Percentiles rank a stretch among this genome's conserved stretches.
Conservation (phyloP, 2,329 filamentous ascomycete genomes). For the Paraconiothyrium sp. region DNA sequence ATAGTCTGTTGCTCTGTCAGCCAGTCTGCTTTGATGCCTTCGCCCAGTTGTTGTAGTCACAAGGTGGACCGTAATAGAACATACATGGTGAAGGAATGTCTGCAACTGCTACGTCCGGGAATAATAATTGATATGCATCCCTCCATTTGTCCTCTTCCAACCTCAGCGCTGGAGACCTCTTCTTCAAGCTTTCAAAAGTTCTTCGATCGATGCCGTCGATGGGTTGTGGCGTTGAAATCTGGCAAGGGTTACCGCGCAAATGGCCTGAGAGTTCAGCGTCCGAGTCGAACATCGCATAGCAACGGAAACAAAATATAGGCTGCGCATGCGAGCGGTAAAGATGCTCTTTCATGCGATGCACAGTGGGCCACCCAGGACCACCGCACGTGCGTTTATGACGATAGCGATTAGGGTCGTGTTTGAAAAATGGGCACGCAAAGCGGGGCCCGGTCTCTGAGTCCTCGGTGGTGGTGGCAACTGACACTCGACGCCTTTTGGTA, state of each 20-base stretch:
- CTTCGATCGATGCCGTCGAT: slow-evolving; percentile 53
- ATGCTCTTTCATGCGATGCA: slow-evolving; percentile 56
- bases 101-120: slow-evolving; percentile 41
- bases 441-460: slow-evolving; percentile 36
- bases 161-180: slow-evolving; percentile 40
- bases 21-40: no score
- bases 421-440: slow-evolving; percentile 55
- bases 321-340: slow-evolving; percentile 53
- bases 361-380: slow-evolving; percentile 51
- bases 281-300: slow-evolving; percentile 48
- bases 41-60: no score
- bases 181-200: slow-evolving; percentile 48
- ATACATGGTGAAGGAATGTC: slow-evolving; percentile 50
- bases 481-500: slow-evolving; percentile 36
- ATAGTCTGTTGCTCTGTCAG: slow-evolving; percentile 42
- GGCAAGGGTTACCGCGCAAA: slow-evolving; percentile 38
- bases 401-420: slow-evolving; percentile 51
- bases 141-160: slow-evolving; percentile 52
- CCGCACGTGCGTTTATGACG: slow-evolving; percentile 49
- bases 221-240: slow-evolving; percentile 29
- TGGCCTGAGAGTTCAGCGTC: slow-evolving; percentile 47
- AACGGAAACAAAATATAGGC: slow-evolving; percentile 51
- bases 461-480: slow-evolving; percentile 33
- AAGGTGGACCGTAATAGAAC: not conserved
- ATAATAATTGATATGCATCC: slow-evolving; percentile 51